phyloP scores from a whole-genome alignment of 2,329 filamentous ascomycete genomes.

The Pezicula rhizophila region DNA sequence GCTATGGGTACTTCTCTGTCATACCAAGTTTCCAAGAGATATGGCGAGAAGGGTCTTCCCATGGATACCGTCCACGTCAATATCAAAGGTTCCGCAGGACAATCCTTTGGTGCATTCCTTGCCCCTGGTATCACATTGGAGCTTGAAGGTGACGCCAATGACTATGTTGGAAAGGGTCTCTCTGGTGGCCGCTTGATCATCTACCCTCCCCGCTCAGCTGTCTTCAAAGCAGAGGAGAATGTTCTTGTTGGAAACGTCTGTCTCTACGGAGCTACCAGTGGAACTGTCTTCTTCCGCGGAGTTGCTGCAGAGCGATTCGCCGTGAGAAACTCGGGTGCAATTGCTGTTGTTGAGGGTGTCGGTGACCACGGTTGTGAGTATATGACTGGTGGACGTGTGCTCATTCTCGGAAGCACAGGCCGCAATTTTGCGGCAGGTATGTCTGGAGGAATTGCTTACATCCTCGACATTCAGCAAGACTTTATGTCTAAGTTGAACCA shows the following conservation, averaged over 20 bases:
- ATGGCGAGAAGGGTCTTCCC: conserved; percentile 81
- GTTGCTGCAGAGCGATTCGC: conserved; percentile 94
- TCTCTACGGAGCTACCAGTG: conserved; percentile 86
- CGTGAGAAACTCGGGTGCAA: conserved; percentile 92
- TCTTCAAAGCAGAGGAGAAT: conserved; percentile 96
- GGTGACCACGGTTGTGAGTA: conserved; percentile 98
- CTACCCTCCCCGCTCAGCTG: conserved; percentile 82
- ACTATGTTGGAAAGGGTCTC: conserved; percentile 93
- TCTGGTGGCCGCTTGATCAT: conserved; percentile 90
- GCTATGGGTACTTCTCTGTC: conserved; percentile 89
- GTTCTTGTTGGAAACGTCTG: conserved; percentile 90
- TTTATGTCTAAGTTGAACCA: conserved; percentile 92
- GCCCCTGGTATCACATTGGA: conserved; percentile 91
- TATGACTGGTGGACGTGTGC: conserved; percentile 92
- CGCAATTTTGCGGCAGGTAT: conserved; percentile 98
- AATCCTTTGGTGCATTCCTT: conserved; percentile 92
- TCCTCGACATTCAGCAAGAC: conserved; percentile 83
- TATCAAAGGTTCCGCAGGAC: conserved; percentile 91
- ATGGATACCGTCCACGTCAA: conserved; percentile 94
- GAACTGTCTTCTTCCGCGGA: conserved; percentile 94
- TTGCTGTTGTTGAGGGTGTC: conserved; percentile 90
- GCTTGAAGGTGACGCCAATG: conserved; percentile 91
- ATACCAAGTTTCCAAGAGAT: conserved; percentile 91
- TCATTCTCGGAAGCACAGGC: conserved; percentile 82
- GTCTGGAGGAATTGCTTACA: conserved; percentile 95